Base-by-base conservation (phyloP, 2,329 filamentous ascomycete species). In the Ascochyta clinopodiicola region DNA sequence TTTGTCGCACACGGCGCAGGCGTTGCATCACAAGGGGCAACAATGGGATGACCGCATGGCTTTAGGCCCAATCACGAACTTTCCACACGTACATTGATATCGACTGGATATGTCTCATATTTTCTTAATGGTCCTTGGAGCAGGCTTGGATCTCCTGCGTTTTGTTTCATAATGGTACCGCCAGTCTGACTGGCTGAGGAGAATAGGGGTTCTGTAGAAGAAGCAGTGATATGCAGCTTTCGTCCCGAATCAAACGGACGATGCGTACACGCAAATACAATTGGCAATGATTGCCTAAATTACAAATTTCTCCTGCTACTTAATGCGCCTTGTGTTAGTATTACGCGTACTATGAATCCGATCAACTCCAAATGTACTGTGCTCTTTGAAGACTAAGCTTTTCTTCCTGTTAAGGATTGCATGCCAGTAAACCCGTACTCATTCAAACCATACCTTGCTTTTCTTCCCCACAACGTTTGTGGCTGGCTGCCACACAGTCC, bases 61-160 rank as follows among this genome's bases (percentile, higher is more conserved):
- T 44, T 44, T 43, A 4, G 46, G 47, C 47, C 48, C 22, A 38
- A 39, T 57, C 38, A 57, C 48, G 54, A 57, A 47, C 24, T 48
- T 48, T 57, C 46, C 44, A 44, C 44, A 56, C 36, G 32, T 56
- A 51, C 47, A 56, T 56, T 51, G 47, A 34, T 36, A 56, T 56
- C 36, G 52, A 42, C 52, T 56, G 52, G 46, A 43, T 43, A 43
- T 51, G 52, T 51, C 32, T 56, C 46, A 56, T 51, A 43, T 43
- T 51, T 38, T 51, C 52, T 38, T 56, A 51, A 56, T 56, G 31
- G 46, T 56, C 21, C 42, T 32, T 32, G 42, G 46, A 37, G 47
- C 46, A 51, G 46, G 43, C 21, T 25, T 27, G 48, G 22, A 19
- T 46, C 38, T 56, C 42, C 37, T 46, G 46, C 46, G 10, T 37